Evolutionary conservation across 2,329 filamentous ascomycete species (phyloP), one percentile per base, ranked within the genome.

Genomic region (Aspergillus costaricaensis): DNA sequence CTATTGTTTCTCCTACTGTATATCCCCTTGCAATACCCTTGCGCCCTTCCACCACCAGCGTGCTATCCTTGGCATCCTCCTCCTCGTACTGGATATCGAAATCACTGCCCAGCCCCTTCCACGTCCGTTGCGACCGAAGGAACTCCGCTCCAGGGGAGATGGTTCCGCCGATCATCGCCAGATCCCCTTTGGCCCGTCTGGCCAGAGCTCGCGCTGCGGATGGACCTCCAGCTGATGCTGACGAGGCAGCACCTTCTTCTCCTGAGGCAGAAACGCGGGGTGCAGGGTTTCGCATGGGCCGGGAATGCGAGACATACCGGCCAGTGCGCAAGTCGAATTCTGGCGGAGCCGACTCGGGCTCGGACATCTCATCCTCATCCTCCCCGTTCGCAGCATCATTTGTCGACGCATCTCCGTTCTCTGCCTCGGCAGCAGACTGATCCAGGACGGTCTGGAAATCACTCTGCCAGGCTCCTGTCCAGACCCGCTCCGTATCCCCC

Each of bases 301-400:
- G 73, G 5, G 92, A 92, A 58, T 91, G 85, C 60, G 90, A 90
- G 67, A 90, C 87, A 68, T 97, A 91, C 63, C 86, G 88, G 38
- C 94, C 94, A 2, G 93, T 97, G 12, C 94, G 85, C 9, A 98
- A 83, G 75, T 99, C 94, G 68, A 96, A 99, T 69, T 96, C 91
- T 0, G 95, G 95, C 0, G 92, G 85, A 53, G 84, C 84, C 21
- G 85, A 87, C 67, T 86, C 84, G 57, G 83, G 87, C 66, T 90
- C 88, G 1, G 90, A 92, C 69, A 91, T 89, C 48, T 88, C 86
- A 19, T 62, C 81, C 4, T 85, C 79, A 49, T 88, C 86, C 17
- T 63, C 81, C 6, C 85, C 79, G 2, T 74, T 68, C 41, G 66
- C 64, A 65, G 59, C 60, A 44, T 65, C 62, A 43, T 75, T 74